Evolutionary conservation across 352 stramenopile genomes (phyloP), one percentile per base, ranked within the genome.

Genomic region (Phytophthora agathidicida): DNA sequence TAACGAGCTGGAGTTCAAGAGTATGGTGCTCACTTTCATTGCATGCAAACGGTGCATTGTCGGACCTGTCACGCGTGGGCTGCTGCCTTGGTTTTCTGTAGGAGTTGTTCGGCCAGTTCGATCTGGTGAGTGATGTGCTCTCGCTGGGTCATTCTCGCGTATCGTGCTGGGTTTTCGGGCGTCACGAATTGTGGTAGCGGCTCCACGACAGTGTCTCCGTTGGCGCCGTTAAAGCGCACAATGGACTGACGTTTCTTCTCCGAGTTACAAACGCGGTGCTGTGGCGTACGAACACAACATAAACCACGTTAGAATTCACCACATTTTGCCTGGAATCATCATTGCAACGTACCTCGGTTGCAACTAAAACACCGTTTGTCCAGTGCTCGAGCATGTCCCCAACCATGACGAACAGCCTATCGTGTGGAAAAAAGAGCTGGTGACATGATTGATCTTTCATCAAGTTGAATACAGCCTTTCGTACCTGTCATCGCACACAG

Each of bases 311-410:
- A 65, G 45, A 43, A 39, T 32, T 32, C 24, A 5, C 23, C 16
- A 36, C 41, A 17, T 24, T 5, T 9, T 28, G 51, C 7, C 20
- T 26, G 9, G 38, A 16, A 28, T 20, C 19, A 16, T n/a, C 14
- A 33, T 13, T 37, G 7, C n/a, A 32, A 28, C 46, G 24, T 63
- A 93, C 83, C 70, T 91, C 81, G 0, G 85, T 94, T 7, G 85
- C 85, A 24, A 77, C 54, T 5, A 94, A 44, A 23, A 82, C 51
- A 20, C 85, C 85, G 42, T 94, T 94, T 9, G 85, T 94, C 83
- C 82, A 93, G 5, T 83, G 81, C 58, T 94, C 85, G 7, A 93
- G 67, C 51, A 94, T 80, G 38, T 94, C 85, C 16, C 85, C 85
- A 35, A 94, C 71, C 73, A 94, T 84, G 11, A 94, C 53, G 20